Percentiles rank a stretch among this genome's conserved stretches.
These are phyloP conservation scores for Mucor sp. DNA, from an alignment of 371 early-diverging fungal genomes.

Conservation along the genomic window DNA sequence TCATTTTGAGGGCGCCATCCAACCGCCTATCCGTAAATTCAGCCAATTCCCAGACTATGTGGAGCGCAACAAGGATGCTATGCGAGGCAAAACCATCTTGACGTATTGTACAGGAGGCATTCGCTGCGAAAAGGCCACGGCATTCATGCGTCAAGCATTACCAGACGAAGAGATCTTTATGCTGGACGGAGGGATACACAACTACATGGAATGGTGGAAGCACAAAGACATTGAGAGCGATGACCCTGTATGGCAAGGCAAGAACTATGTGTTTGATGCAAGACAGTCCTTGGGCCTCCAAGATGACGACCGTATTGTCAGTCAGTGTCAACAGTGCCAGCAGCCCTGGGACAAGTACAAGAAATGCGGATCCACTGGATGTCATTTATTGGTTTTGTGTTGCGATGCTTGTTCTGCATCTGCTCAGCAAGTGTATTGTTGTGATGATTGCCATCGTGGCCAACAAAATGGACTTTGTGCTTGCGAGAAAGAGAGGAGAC, in stretches of 20 bases:
- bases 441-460: conserved; percentile 28
- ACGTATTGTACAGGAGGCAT: conserved; percentile 76
- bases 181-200: conserved; percentile 81
- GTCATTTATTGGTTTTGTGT: conserved; percentile 42
- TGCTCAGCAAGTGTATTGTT: conserved; percentile 25
- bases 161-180: conserved; percentile 53
- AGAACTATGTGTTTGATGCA: conserved; percentile 79
- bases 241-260: conserved; percentile 57
- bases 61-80: conserved; percentile 47
- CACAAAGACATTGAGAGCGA: conserved; percentile 8
- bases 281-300: conserved; percentile 50
- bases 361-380: conserved; percentile 37
- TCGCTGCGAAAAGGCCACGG: conserved; percentile 69
- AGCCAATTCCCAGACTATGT: conserved; percentile 65
- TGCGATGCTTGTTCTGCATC: conserved; percentile 30
- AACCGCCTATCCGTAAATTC: conserved; percentile 71
- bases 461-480: conserved; percentile 29
- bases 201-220: conserved; percentile 72
- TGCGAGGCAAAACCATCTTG: conserved; percentile 58
- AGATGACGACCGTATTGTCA: conserved; percentile 7
- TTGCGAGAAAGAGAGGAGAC: conserved; percentile 38
- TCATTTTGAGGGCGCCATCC: conserved; percentile 59
- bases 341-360: conserved; percentile 42
- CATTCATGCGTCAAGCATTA: conserved; percentile 58
- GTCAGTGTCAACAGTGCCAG: conserved; percentile 39